Conservation (phyloP, 2,329 filamentous ascomycete genomes). For the Colletotrichum gloeosporioides region DNA sequence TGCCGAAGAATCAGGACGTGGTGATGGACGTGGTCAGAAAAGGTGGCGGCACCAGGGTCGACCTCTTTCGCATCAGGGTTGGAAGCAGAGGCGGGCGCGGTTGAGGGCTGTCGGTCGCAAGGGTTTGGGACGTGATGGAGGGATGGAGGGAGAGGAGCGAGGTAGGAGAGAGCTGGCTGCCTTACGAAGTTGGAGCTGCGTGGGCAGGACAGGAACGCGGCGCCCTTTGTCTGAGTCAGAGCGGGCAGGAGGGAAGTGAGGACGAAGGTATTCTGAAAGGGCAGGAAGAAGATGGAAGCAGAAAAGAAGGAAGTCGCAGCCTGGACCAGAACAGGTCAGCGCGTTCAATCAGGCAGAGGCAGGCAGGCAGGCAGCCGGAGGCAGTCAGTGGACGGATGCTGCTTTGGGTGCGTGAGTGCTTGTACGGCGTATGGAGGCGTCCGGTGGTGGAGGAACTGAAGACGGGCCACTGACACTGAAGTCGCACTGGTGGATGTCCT, state of each 20-base stretch:
- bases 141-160: conserved; percentile 1
- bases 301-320: background rate
- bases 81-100: background rate
- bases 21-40: background rate
- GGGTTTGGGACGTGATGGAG: background rate
- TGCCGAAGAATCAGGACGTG: background rate
- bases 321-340: background rate
- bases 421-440: conserved; percentile 7
- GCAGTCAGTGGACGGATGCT: background rate
- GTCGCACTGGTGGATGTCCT: background rate
- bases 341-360: conserved; percentile 10
- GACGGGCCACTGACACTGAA: background rate
- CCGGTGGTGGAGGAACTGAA: conserved; percentile 12
- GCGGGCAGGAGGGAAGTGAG: background rate
- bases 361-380: background rate
- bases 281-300: background rate
- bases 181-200: background rate
- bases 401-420: background rate
- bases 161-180: background rate
- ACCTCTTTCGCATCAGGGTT: background rate
- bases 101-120: conserved; percentile 5
- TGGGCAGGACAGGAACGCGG: conserved; percentile 1
- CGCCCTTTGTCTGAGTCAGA: conserved; percentile 20
- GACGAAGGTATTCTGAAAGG: background rate
- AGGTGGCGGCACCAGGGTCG: background rate